Evolutionary conservation across 2,329 filamentous ascomycete genomes (phyloP).

Genomic region (Coleophoma cylindrospora): DNA sequence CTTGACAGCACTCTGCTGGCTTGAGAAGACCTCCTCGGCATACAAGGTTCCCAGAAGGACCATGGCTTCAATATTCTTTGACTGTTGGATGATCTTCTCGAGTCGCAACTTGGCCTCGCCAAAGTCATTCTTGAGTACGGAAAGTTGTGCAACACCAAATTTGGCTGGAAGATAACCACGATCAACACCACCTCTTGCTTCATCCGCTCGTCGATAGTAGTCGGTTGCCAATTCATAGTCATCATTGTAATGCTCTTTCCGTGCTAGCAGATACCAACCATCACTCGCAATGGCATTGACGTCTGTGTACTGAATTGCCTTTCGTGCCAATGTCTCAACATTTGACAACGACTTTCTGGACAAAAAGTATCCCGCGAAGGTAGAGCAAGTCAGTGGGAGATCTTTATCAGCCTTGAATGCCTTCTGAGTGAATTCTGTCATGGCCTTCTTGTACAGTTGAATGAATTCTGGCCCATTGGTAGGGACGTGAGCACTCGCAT

Average conservation of each 20-base stretch:
- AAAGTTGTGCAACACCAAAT: conserved; percentile 87
- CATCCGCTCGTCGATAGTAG: conserved; percentile 85
- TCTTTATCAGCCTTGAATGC: conserved; percentile 93
- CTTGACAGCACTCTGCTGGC: conserved; percentile 64
- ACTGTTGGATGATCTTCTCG: conserved; percentile 89
- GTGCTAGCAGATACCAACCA: conserved; percentile 90
- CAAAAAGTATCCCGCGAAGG: conserved; percentile 87
- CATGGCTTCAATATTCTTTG: conserved; percentile 83
- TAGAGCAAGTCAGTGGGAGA: conserved; percentile 81
- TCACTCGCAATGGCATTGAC: conserved; percentile 96
- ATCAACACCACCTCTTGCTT: conserved; percentile 86
- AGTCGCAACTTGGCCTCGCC: conserved; percentile 89
- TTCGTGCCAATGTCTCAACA: conserved; percentile 81
- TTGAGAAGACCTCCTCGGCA: conserved; percentile 87
- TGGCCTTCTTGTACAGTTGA: conserved; percentile 82
- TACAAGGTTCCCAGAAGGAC: conserved; percentile 86
- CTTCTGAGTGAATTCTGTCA: conserved; percentile 90
- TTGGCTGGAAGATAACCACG: conserved; percentile 90
- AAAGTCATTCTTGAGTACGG: conserved; percentile 76
- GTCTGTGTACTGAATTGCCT: conserved; percentile 92
- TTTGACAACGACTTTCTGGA: conserved; percentile 74
- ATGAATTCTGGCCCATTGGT: conserved; percentile 83
- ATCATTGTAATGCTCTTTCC: conserved; percentile 82
- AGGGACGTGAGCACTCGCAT: conserved; percentile 76
- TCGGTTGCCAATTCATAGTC: conserved; percentile 72